Evolutionary conservation across 177 flowering plant species (phyloP).

Genomic region (Telopea speciosissima): DNA sequence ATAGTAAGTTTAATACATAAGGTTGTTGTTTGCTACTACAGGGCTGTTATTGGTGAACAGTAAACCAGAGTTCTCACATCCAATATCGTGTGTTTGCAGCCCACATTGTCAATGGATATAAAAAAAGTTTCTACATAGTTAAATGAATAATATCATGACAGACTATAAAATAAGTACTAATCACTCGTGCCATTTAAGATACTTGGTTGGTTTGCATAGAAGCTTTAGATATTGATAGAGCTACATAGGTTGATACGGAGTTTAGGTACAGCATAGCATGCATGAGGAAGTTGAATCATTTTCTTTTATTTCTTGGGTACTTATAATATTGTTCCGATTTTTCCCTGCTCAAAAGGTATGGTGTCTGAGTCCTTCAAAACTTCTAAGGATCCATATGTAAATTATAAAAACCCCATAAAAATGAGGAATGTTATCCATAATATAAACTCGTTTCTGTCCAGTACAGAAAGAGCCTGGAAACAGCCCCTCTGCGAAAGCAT

Average conservation of each 20-base stretch:
- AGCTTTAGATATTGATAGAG: background rate
- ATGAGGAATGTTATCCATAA: too few species aligned
- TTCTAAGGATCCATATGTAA: too few species aligned
- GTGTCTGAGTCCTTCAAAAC: background rate
- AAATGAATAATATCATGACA: background rate
- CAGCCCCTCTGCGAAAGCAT: too few species aligned
- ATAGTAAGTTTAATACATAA: background rate
- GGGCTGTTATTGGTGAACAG: background rate
- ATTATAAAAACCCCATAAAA: too few species aligned
- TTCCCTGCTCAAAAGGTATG: background rate
- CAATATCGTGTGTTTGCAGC: background rate
- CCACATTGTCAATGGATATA: too few species aligned
- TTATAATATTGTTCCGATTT: background rate
- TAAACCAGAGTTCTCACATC: background rate
- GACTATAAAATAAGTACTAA: background rate
- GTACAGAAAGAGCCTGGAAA: too few species aligned
- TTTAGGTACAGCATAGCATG: background rate
- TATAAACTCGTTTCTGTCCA: background rate
- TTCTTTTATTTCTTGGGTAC: too few species aligned
- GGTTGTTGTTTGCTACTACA: background rate
- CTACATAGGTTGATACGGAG: background rate
- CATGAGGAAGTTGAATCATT: background rate
- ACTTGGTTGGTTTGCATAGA: background rate
- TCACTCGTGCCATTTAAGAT: background rate
- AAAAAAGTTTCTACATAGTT: too few species aligned